Evolutionary conservation across 441 rosid genomes (phyloP).

Genomic region (Codiaeum variegatum): DNA sequence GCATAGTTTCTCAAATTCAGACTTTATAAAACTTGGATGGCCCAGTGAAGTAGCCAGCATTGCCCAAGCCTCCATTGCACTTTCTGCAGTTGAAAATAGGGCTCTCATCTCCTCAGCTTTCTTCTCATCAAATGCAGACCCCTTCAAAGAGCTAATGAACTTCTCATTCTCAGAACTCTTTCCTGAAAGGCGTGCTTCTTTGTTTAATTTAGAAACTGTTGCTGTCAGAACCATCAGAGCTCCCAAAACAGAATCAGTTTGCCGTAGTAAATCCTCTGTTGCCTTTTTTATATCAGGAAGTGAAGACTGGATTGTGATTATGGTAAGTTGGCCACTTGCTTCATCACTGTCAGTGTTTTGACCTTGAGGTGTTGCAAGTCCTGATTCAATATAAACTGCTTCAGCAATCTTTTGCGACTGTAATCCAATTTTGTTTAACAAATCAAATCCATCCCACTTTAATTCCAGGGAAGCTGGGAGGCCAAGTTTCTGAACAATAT

Average conservation of each 20-base stretch:
- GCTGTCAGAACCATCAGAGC: slow-evolving; percentile 82
- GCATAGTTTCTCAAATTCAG: slow-evolving; percentile 93
- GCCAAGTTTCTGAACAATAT: slow-evolving; percentile 66
- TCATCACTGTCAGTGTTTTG: slow-evolving; percentile 41
- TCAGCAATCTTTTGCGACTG: slow-evolving; percentile 77
- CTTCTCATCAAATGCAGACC: slow-evolving; percentile 48
- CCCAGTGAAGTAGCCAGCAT: slow-evolving; percentile 94
- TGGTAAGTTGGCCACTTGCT: slow-evolving; percentile 31
- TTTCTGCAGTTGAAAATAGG: slow-evolving; percentile 82
- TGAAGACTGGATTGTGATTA: slow-evolving; percentile 49
- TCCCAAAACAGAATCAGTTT: slow-evolving; percentile 86
- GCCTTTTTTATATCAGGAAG: slow-evolving; percentile 78
- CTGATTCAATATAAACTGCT: slow-evolving; percentile 75
- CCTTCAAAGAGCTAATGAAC: slow-evolving; percentile 37
- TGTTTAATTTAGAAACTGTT: slow-evolving; percentile 63
- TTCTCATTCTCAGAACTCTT: slow-evolving; percentile 39
- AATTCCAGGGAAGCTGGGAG: slow-evolving; percentile 57
- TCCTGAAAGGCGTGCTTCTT: slow-evolving; percentile 36
- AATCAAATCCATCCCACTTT: slow-evolving; percentile 76
- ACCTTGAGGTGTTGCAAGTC: slow-evolving; percentile 64
- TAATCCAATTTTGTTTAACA: slow-evolving; percentile 61
- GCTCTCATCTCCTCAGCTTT: slow-evolving; percentile 81
- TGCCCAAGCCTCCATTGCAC: slow-evolving; percentile 99
- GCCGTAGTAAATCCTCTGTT: slow-evolving; percentile 70
- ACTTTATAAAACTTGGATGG: slow-evolving; percentile 92